Base-by-base conservation (phyloP, 2,329 filamentous ascomycete species). In the Scedosporium minutisporum region DNA sequence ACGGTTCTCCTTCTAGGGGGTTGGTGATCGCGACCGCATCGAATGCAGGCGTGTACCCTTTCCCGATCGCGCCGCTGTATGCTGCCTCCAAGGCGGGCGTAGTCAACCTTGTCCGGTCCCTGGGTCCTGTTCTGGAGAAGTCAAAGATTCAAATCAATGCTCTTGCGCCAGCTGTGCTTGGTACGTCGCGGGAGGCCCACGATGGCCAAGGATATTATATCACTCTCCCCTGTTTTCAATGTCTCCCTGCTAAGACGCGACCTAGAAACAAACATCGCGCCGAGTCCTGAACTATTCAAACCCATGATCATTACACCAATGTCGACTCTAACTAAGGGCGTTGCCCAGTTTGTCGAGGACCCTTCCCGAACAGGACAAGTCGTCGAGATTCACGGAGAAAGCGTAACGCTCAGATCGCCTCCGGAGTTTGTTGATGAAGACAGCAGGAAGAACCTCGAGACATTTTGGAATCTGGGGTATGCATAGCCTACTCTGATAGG, bases 11-110 rank as follows among this genome's bases (percentile, higher is more conserved):
- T 27, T 68, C 74, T n/a, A 72, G 74, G 27, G 79, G 80, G 0
- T 73, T 72, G 6, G 80, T 83, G 51, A 74, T 83, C 60, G 82
- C 80, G 71, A 83, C 81, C 0, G 76, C 80, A 0, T 82, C 80
- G 3, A 82, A 82, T 67, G 80, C 78, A 1, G 81, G 80, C 0
- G 60, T 83, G 1, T 83, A 83, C 65, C 73, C 79, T 0, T 81
- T 83, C 62, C 76, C 79, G 0, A 74, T 78, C 2, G 78, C 79
- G 1, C 81, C 81, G 0, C 66, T 82, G 5, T 83, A 83, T 65
- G 75, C 77, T 2, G 74, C 76, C 3, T 74, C 76, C 12, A 83
- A 83, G 65, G 71, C 74, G 57, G 81, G 73, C 7, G 71, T 82
- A 0, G 71, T 83, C n/a, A 77, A 76, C 0, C 73, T 82, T 0